These are phyloP conservation scores for Umbelopsis sp. DNA, from an alignment of 371 early-diverging fungal genomes.

Conservation along the genomic window DNA sequence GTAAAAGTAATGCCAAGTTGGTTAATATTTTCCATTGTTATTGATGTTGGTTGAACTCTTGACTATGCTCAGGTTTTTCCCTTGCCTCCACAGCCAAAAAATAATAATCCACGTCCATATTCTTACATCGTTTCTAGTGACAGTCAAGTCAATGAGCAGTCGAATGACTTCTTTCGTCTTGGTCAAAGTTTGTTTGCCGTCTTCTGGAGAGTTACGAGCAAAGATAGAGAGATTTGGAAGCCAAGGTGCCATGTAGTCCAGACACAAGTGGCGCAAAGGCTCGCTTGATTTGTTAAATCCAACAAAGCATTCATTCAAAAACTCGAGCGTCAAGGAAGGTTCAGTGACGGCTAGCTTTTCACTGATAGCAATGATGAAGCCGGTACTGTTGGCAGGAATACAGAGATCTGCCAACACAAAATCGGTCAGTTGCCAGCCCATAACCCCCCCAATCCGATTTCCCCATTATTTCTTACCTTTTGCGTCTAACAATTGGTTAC, in stretches of 20 bases:
- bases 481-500: constrained; percentile 80
- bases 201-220: constrained; percentile 52
- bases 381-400: constrained; percentile 86
- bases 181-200: constrained; percentile 51
- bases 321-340: constrained; percentile 84
- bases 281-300: constrained; percentile 83
- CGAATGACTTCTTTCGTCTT: constrained; percentile 79
- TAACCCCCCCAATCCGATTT: neutral
- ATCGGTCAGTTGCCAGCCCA: neutral
- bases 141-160: constrained; percentile 80
- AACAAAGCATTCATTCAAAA: constrained; percentile 85
- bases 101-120: neutral
- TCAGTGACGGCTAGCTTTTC: constrained; percentile 78
- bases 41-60: no score
- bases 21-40: neutral
- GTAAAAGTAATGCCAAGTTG: neutral
- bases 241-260: constrained; percentile 94
- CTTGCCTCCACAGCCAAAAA: no score
- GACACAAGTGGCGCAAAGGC: constrained; percentile 76
- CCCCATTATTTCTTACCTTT: constrained; percentile 46
- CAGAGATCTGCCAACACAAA: constrained; percentile 64
- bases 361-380: constrained; percentile 82
- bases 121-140: constrained; percentile 79
- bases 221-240: constrained; percentile 75
- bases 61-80: no score